Evolutionary conservation across 163 green algal species (phyloP), one percentile per base, ranked within the genome.

Genomic region (Trebouxia gelatinosa): DNA sequence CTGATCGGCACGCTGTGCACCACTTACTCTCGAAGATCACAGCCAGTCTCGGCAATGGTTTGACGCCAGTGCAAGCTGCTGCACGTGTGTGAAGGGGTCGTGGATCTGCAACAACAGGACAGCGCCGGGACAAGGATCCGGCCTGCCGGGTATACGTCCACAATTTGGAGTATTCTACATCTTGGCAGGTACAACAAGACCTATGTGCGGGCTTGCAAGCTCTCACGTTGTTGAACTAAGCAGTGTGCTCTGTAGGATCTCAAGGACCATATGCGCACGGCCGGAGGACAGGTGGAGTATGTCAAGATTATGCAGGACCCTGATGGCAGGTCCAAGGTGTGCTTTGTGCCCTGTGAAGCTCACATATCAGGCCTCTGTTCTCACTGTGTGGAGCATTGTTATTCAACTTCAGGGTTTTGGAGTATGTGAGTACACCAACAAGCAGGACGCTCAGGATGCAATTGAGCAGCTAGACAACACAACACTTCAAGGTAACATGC

Each of bases 241-340:
- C 26, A 21, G 26, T 26, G 4, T 35, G 65, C 68, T 35, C 6
- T 67, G 35, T 34, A 78, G 70, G 70, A 78, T 32, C 21, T 78
- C 32, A 78, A 78, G 35, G 70, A 78, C 35, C 70, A 78, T 26
- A 78, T 78, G 70, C 43, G 70, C 9, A 29, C 31, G 6, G 50
- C 43, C 32, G 70, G 70, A 48, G 46, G 37, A 26, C 40, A 59
- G 26, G 70, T 78, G 5, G 70, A 78, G 50, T 78, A 78, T 78
- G 70, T 78, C 32, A 78, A 78, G 70, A 78, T 78, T 19, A 67
- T 78, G 50, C 34, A 65, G 21, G 70, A 78, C 50, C 67, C 39
- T 43, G 50, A 78, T 68, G 70, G 70, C 3, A 23, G 32, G 17
- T 46, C 46, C 31, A 78, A 66, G 70, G 70, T 78, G 34, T n/a